Conservation (phyloP, 2,329 filamentous ascomycete species). For the Coniochaeta pulveracea region DNA sequence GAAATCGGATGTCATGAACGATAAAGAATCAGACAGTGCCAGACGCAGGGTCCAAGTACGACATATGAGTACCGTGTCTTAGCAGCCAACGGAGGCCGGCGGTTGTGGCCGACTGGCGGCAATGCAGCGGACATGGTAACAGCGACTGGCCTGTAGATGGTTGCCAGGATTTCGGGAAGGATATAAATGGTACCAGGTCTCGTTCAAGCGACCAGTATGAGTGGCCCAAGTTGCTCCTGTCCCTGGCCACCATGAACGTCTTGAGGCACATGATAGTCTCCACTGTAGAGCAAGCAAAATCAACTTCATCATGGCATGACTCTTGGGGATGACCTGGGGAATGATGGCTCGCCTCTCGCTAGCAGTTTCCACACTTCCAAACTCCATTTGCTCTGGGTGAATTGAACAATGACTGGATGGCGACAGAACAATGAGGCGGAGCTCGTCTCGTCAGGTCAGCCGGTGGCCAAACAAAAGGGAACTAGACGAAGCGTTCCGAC, state of each 20-base stretch:
- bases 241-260: too few relatives aligned
- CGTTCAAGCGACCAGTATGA: neutral
- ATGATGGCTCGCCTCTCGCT: neutral
- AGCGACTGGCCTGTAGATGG: conserved; percentile 4
- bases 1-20: neutral
- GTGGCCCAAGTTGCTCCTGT: neutral
- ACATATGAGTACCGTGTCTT: neutral
- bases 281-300: too few relatives aligned
- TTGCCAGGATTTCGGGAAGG: neutral
- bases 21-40: neutral
- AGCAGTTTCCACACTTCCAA: neutral
- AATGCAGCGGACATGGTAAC: neutral
- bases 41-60: conserved; percentile 4
- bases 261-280: conserved; percentile 1
- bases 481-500: conserved; percentile 10
- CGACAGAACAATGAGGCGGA: conserved; percentile 10
- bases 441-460: conserved; percentile 8
- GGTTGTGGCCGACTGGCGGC: conserved; percentile 3
- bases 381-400: too few relatives aligned
- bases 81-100: conserved; percentile 4
- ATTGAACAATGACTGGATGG: neutral
- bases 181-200: neutral
- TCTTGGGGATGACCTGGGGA: too few relatives aligned
- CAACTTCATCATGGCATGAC: too few relatives aligned
- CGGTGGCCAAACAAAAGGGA: conserved; percentile 12